Conservation (phyloP, 495 filamentous ascomycete genomes). For the Tuber microsphaerosporum region DNA sequence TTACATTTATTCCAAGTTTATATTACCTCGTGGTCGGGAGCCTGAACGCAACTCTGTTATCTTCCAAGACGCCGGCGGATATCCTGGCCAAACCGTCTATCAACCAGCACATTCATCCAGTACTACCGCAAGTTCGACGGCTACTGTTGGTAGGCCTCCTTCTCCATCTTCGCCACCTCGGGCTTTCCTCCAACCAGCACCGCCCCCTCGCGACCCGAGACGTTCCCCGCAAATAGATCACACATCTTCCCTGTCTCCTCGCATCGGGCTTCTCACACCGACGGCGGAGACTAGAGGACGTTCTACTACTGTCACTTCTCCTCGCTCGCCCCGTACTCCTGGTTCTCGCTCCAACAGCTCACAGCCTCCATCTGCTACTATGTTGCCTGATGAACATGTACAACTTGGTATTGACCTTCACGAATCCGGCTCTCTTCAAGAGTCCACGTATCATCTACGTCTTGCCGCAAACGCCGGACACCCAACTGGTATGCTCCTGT, state of each 20-base stretch:
- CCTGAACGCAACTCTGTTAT: slow-evolving; percentile 64
- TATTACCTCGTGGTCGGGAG: slow-evolving; percentile 70
- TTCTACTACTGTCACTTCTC: slow-evolving; percentile 18
- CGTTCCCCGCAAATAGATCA: slow-evolving; percentile 11
- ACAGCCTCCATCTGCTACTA: slow-evolving; percentile 46
- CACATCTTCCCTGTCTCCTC: slow-evolving; percentile 17
- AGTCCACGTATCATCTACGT: slow-evolving; percentile 92
- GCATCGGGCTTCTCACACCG: slow-evolving; percentile 20
- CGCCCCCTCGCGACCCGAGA: slow-evolving; percentile 19
- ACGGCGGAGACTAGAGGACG: slow-evolving; percentile 12
- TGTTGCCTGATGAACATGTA: slow-evolving; percentile 79
- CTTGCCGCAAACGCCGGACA: slow-evolving; percentile 77
- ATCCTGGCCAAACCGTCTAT: background rate
- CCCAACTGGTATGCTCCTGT: slow-evolving; percentile 90
- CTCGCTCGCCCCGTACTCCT: slow-evolving; percentile 24
- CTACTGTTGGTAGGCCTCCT: slow-evolving; percentile 56
- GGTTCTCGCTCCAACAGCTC: slow-evolving; percentile 20
- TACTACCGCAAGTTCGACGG: slow-evolving; percentile 53
- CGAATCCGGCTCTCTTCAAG: slow-evolving; percentile 72
- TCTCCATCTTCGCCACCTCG: slow-evolving; percentile 49
- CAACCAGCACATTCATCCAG: slow-evolving; percentile 1
- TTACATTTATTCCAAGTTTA: slow-evolving; percentile 76
- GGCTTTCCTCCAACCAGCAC: slow-evolving; percentile 32
- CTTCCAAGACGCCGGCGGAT: slow-evolving; percentile 47
- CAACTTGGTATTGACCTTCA: slow-evolving; percentile 80